Conservation (phyloP, 176 grass and related monocot species). For the Carex littledalei region DNA sequence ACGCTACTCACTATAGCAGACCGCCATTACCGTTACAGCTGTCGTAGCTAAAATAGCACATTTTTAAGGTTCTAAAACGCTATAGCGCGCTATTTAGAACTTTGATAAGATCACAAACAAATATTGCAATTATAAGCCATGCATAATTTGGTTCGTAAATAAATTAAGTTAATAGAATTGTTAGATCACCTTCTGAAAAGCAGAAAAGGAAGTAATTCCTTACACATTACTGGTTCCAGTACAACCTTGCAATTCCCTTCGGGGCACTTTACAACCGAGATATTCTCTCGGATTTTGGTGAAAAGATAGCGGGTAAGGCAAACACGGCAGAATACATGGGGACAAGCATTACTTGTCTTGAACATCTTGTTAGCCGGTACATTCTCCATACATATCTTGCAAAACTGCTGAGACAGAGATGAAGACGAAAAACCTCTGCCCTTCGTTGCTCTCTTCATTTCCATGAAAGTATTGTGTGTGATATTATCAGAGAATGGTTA, state of each 20-base stretch:
- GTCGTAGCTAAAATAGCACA: too few relatives aligned
- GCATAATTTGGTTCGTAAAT: not conserved
- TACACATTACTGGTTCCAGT: constrained; percentile 13
- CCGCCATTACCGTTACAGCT: too few relatives aligned
- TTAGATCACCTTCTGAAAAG: not conserved
- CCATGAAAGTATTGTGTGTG: too few relatives aligned
- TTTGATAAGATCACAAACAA: not conserved
- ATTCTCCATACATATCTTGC: constrained; percentile 66
- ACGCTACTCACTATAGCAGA: too few relatives aligned
- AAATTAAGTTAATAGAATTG: not conserved
- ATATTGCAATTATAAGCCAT: too few relatives aligned
- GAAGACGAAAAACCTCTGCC: not conserved
- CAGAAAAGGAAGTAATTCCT: not conserved
- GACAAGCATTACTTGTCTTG: constrained; percentile 23
- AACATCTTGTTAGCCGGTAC: constrained; percentile 14
- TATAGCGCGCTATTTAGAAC: too few relatives aligned
- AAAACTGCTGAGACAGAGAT: constrained; percentile 4
- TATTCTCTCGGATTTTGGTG: constrained; percentile 35
- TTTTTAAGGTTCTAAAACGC: too few relatives aligned
- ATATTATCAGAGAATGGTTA: too few relatives aligned
- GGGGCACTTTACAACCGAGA: constrained; percentile 30
- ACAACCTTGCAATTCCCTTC: constrained; percentile 31
- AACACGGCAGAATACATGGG: constrained; percentile 47
- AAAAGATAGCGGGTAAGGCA: constrained; percentile 43
- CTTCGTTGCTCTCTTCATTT: not conserved